These are phyloP conservation scores for Ogataea minuta DNA, from an alignment of 805 yeast genomes.

Conservation along the genomic window DNA sequence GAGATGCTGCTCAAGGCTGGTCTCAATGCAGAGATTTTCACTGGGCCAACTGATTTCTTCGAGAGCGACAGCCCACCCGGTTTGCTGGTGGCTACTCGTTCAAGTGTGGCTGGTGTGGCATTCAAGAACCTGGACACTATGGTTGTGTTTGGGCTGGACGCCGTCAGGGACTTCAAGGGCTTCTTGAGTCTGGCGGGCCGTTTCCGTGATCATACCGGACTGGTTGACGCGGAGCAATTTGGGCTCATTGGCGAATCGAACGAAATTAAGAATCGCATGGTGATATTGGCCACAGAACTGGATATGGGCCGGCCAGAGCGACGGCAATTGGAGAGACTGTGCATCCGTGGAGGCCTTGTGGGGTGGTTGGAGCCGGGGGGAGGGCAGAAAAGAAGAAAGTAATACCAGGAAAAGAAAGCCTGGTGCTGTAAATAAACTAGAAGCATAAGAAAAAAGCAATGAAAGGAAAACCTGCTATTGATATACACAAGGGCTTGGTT, in stretches of 20 bases:
- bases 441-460: neutral
- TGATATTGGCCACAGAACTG: slow-evolving; percentile 20
- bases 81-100: slow-evolving; percentile 25
- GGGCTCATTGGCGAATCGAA: slow-evolving; percentile 15
- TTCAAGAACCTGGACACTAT: slow-evolving; percentile 28
- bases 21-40: slow-evolving; percentile 13
- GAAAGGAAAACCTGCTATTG: neutral
- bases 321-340: slow-evolving; percentile 31
- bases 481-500: too few species aligned
- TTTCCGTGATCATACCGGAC: slow-evolving; percentile 23
- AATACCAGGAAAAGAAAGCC: too few species aligned
- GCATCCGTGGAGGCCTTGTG: slow-evolving; percentile 27
- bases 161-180: slow-evolving; percentile 23
- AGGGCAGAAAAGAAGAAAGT: too few species aligned
- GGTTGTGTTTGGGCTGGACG: slow-evolving; percentile 33
- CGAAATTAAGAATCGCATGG: slow-evolving; percentile 6
- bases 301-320: slow-evolving; percentile 33
- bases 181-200: slow-evolving; percentile 30
- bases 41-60: neutral
- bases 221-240: slow-evolving; percentile 18
- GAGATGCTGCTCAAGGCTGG: slow-evolving; percentile 14
- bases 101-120: slow-evolving; percentile 28
- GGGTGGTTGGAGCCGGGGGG: too few species aligned
- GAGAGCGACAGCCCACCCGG: neutral
- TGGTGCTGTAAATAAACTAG: too few species aligned